Evolutionary conservation across 1,139 yeast species (phyloP), one percentile per base, ranked within the genome.

Genomic region (Keqinozyma sinolaborantium): DNA sequence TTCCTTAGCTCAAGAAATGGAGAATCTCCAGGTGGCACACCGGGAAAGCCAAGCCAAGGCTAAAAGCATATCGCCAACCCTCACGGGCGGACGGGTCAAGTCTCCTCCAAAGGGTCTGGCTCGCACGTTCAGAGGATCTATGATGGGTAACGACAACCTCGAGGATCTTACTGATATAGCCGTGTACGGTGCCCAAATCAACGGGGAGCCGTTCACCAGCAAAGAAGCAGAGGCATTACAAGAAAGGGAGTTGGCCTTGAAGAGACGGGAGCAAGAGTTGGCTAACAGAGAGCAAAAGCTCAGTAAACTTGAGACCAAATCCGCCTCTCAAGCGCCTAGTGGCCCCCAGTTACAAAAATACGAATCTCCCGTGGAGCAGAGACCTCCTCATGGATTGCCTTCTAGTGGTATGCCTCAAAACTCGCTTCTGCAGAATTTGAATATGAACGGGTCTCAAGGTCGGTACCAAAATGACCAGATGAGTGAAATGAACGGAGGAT

Each of bases 151-250:
- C 13, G 64, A 56, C 28, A 56, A 68, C 38, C 55, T 71, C 26
- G 61, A 63, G 24, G 77, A 72, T 41, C 56, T 70, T 34, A 51
- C 72, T 2, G 71, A 66, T 40, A 65, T 68, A 37, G 76, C 76
- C 1, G 34, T 66, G 10, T 67, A 64, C 40, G 67, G 70, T 2
- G 70, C 64, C 14, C 42, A 45, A 8, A 43, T 61, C 29, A 57
- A 58, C 34, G 61, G 58, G 5, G 42, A 41, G 12, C 6, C 11
- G 5, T 5, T 23, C 11, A 11, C 25, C 14, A 10, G 10, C 10
- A 10, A 23, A 11, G 14, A 6, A 7, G 7, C 21, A 10, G 10
- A 18, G 10, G 40, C 33, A 27, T 30, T 53, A 10, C 39, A 47
- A 6, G 52, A 54, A 20, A 54, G 50, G 35, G 77, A 72, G 40